These are phyloP conservation scores for Capronia epimyces DNA, from an alignment of 2,329 filamentous ascomycete species.

Conservation along the genomic window DNA sequence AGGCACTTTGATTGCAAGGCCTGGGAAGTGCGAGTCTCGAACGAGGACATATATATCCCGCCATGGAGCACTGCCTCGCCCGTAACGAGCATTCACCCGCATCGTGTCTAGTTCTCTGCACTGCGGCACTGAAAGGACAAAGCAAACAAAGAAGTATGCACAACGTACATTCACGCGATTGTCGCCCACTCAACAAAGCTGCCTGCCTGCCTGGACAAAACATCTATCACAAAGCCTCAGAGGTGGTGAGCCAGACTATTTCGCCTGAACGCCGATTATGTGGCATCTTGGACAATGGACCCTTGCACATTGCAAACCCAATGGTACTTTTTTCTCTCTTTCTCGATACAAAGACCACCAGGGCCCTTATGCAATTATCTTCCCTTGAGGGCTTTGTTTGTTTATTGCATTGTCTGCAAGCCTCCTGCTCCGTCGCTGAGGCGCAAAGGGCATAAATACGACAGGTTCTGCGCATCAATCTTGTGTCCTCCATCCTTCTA, in stretches of 20 bases:
- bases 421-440: background rate
- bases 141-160: background rate
- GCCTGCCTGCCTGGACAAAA: background rate
- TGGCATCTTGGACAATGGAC: background rate
- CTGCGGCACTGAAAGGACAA: no score
- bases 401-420: background rate
- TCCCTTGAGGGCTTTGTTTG: background rate
- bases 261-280: background rate
- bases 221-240: background rate
- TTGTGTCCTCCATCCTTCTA: constrained; percentile 2
- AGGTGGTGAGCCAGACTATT: background rate
- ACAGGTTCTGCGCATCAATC: background rate
- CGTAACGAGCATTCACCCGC: background rate
- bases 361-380: no score
- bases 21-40: background rate
- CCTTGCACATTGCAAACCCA: background rate
- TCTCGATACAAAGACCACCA: no score
- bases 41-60: background rate
- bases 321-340: background rate
- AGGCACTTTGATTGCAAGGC: no score
- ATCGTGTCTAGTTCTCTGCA: no score
- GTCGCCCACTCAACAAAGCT: background rate
- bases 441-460: background rate
- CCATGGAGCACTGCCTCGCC: background rate
- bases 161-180: background rate